phyloP scores from a whole-genome alignment of 2,329 filamentous ascomycete genomes.

The Neospermospora avenae region DNA sequence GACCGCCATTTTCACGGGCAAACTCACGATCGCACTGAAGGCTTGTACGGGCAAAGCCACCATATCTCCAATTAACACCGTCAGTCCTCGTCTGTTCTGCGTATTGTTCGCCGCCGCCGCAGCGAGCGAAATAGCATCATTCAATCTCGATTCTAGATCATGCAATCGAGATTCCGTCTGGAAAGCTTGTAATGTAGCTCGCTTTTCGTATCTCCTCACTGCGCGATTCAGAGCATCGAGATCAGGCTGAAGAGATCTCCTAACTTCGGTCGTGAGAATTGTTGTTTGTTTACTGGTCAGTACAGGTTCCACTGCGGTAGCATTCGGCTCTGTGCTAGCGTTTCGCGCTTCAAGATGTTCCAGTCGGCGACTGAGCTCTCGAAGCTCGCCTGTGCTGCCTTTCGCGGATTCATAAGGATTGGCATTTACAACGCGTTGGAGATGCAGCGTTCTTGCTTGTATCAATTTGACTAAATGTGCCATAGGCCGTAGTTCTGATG shows the following conservation, averaged over 20 bases:
- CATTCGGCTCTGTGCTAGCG: conserved; percentile 37
- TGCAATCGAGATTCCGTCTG: conserved; percentile 75
- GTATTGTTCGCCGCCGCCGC: conserved; percentile 60
- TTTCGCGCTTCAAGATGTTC: conserved; percentile 64
- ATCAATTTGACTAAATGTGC: conserved; percentile 80
- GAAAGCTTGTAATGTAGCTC: conserved; percentile 68
- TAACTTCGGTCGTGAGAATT: conserved; percentile 52
- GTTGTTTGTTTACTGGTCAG: conserved; percentile 41
- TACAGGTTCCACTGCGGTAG: conserved; percentile 32
- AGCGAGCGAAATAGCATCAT: conserved; percentile 77
- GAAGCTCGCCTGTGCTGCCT: conserved; percentile 40
- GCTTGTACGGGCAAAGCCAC: conserved; percentile 32
- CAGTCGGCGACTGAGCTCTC: conserved; percentile 62
- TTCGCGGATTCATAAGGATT: conserved; percentile 44
- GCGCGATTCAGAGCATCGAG: conserved; percentile 86
- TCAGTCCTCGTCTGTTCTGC: conserved; percentile 23
- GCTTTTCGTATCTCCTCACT: conserved; percentile 88
- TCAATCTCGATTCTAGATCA: conserved; percentile 66
- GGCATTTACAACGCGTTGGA: conserved; percentile 68
- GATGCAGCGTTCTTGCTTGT: conserved; percentile 72
- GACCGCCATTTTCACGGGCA: conserved; percentile 29
- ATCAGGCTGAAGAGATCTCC: conserved; percentile 69
- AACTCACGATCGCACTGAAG: conserved; percentile 20
- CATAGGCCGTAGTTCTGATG: conserved; percentile 79
- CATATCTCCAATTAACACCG: conserved; percentile 27